phyloP scores from a whole-genome alignment of 176 grass and related monocot genomes.

The Musa schizocarpa region DNA sequence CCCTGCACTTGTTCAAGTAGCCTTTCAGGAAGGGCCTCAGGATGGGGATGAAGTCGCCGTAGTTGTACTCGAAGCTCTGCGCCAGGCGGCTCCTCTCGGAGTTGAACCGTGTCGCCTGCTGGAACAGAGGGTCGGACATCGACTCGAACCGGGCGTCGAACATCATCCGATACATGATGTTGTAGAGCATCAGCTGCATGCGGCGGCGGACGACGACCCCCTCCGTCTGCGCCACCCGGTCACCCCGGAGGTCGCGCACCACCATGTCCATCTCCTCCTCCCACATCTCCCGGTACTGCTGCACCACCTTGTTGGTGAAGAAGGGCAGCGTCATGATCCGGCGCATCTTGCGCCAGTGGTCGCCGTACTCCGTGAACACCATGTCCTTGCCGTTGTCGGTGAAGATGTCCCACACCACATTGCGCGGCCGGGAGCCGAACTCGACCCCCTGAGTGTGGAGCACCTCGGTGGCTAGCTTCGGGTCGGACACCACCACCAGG shows the following conservation, averaged over 20 bases:
- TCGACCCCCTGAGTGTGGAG: conserved; percentile 21
- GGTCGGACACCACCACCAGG: conserved; percentile 20
- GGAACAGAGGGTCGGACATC: conserved; percentile 6
- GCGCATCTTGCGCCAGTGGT: conserved; percentile 25
- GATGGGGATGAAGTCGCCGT: conserved; percentile 25
- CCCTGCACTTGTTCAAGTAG: conserved; percentile 16
- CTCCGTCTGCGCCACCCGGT: not conserved
- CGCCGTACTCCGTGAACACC: conserved; percentile 24
- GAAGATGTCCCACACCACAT: conserved; percentile 23
- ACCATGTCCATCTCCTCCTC: conserved; percentile 21
- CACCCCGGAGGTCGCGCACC: not conserved
- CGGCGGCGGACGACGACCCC: conserved; percentile 11
- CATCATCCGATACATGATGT: conserved; percentile 24
- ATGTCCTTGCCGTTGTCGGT: conserved; percentile 13
- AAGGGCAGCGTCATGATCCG: conserved; percentile 24
- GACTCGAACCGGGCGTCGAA: conserved; percentile 21
- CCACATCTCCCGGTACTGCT: conserved; percentile 19
- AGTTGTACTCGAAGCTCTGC: conserved; percentile 29
- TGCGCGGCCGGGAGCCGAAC: conserved; percentile 23
- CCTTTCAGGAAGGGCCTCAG: conserved; percentile 16
- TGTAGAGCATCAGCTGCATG: conserved; percentile 25
- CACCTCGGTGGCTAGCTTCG: conserved; percentile 15
- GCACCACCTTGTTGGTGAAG: conserved; percentile 25
- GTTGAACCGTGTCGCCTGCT: conserved; percentile 21
- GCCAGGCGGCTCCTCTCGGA: conserved; percentile 19